Evolutionary conservation across 2,329 filamentous ascomycete genomes (phyloP).

Genomic region (Beauveria rudraprayagi): DNA sequence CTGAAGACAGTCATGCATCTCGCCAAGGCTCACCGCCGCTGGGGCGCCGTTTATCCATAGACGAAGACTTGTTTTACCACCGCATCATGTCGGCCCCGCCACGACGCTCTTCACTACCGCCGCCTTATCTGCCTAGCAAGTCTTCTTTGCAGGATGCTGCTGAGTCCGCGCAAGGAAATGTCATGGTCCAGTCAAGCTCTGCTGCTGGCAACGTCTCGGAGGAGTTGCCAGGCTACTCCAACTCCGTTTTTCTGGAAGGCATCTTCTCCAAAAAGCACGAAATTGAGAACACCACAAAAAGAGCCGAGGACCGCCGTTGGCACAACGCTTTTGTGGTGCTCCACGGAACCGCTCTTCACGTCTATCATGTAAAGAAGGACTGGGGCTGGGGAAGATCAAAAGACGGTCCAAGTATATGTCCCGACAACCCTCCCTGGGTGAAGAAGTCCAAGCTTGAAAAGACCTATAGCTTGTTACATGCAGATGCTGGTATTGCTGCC

Average conservation of each 20-base stretch:
- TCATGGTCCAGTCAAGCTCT: background rate
- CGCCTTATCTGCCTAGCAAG: constrained; percentile 32
- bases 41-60: constrained; percentile 43
- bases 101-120: constrained; percentile 38
- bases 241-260: constrained; percentile 45
- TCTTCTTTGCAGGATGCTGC: background rate
- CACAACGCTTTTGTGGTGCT: constrained; percentile 54
- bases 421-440: constrained; percentile 43
- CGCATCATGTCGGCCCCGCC: constrained; percentile 39
- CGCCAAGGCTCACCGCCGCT: constrained; percentile 26
- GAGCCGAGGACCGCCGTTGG: constrained; percentile 57
- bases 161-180: background rate
- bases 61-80: constrained; percentile 47
- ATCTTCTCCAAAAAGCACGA: constrained; percentile 59
- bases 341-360: constrained; percentile 58
- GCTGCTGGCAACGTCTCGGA: constrained; percentile 30
- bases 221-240: constrained; percentile 48
- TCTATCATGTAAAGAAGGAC: constrained; percentile 56
- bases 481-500: constrained; percentile 65
- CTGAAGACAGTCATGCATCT: constrained; percentile 25
- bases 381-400: constrained; percentile 40
- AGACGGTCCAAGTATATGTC: constrained; percentile 40
- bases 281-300: constrained; percentile 55
- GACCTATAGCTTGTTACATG: constrained; percentile 66
- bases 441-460: constrained; percentile 50